phyloP scores from a whole-genome alignment of 352 stramenopile genomes.

The Halophytophthora polymorphica region DNA sequence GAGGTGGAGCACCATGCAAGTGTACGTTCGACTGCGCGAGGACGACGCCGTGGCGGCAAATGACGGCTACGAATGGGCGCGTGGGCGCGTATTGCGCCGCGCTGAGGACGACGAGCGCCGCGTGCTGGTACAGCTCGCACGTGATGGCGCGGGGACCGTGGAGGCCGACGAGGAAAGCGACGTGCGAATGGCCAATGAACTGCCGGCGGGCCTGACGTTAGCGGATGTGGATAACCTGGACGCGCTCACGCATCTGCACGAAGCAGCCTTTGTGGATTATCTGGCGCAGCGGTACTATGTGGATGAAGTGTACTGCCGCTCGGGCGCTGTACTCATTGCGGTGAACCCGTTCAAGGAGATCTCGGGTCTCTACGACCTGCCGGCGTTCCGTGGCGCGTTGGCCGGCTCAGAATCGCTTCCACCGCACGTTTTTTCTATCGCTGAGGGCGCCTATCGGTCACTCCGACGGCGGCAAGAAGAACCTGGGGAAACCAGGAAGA shows the following conservation, averaged over 20 bases:
- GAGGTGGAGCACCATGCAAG: constrained; percentile 29
- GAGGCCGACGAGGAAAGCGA: constrained; percentile 43
- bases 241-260: constrained; percentile 72
- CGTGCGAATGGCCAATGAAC: constrained; percentile 53
- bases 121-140: constrained; percentile 40
- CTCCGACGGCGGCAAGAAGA: constrained; percentile 38
- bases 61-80: constrained; percentile 47
- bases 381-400: constrained; percentile 33
- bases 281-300: constrained; percentile 66
- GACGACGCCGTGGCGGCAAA: constrained; percentile 1
- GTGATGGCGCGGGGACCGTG: constrained; percentile 34
- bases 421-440: constrained; percentile 82
- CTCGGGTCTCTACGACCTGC: constrained; percentile 58
- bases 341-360: constrained; percentile 83
- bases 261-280: constrained; percentile 79
- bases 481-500: constrained; percentile 54
- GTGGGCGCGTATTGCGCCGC: constrained; percentile 38
- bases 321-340: constrained; percentile 66
- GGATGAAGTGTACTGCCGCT: constrained; percentile 77
- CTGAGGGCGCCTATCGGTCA: constrained; percentile 65
- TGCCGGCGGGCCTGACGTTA: constrained; percentile 30
- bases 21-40: constrained; percentile 53
- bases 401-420: constrained; percentile 30
- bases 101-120: constrained; percentile 20
- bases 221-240: constrained; percentile 69